Evolutionary conservation across 495 filamentous ascomycete genomes (phyloP), one percentile per base, ranked within the genome.

Genomic region (Lindgomyces ingoldianus): DNA sequence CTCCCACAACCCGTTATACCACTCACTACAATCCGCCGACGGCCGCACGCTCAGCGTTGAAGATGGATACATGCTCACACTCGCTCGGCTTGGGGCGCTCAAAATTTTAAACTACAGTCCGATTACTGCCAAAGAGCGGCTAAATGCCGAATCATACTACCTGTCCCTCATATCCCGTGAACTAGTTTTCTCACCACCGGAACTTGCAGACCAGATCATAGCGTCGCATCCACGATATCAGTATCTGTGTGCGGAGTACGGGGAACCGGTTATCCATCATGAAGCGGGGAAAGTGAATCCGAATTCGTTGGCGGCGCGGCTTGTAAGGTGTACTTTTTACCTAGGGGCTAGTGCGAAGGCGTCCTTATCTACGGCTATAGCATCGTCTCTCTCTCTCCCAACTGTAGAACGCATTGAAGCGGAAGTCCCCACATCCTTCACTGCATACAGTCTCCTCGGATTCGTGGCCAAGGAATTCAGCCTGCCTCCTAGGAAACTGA

Each of bases 141-240:
- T 81, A 47, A 91, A 98, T 68, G 91, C 90, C 12, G 94, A 98
- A 57, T 87, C 92, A 70, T 98, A 93, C 75, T 98, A 98, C 72
- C 84, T 98, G 11, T 87, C 85, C 4, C 82, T 86, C 27, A 92
- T 97, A 55, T 89, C 82, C 18, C 85, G 85, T 50, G 89, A 90
- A 68, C 77, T 96, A 19, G 85, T 88, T 16, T 79, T 79, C 10
- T 81, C 80, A 0, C 79, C 87, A 0, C 77, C 84, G 63, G 75
- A 74, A 0, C 77, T 81, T n/a, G 82, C 87, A 64, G 66, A 71
- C 2, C 70, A 72, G 1, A 80, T 90, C 9, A 76, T 88, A 6
- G 75, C 75, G 8, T 65, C 77, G 18, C 91, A 98, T 72, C 83
- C 81, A 1, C 81, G 91, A 2, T 98, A 88, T 72, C 69, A 60